phyloP scores from a whole-genome alignment of 2,329 filamentous ascomycete genomes.

The Monilinia vaccinii-corymbosi region DNA sequence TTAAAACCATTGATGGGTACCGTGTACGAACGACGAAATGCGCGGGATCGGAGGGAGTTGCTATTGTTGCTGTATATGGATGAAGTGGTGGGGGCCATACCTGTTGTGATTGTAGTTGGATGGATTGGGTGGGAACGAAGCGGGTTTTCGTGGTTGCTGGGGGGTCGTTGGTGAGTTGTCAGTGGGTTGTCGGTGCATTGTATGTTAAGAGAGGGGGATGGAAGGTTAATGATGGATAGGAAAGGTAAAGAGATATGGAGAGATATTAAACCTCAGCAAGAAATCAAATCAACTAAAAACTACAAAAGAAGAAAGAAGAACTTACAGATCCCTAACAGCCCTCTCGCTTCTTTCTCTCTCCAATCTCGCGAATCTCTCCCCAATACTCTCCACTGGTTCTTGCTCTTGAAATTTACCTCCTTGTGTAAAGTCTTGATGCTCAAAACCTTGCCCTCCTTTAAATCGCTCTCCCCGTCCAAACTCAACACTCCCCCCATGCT shows the following conservation, averaged over 20 bases:
- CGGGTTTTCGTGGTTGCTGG: neutral
- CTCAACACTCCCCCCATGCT: neutral
- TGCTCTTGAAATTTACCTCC: neutral
- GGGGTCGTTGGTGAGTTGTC: too few relatives aligned
- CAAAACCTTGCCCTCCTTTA: neutral
- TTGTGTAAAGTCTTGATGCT: too few relatives aligned
- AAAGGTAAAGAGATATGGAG: neutral
- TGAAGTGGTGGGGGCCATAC: neutral
- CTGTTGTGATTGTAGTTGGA: neutral
- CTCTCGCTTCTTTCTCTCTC: neutral
- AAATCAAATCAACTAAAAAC: neutral
- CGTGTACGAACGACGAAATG: neutral
- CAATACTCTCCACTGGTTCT: neutral
- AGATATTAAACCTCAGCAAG: neutral
- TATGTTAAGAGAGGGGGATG: neutral
- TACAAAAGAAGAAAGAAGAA: neutral
- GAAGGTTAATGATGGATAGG: neutral
- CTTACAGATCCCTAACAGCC: neutral
- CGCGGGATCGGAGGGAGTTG: neutral
- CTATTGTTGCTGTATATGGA: neutral
- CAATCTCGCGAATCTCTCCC: neutral
- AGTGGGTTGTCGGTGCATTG: neutral
- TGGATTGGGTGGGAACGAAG: neutral
- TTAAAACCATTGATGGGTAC: neutral
- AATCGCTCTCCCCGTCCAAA: neutral